Conservation (phyloP, 1,284 basidiomycete genomes). For the Lentinula novae-zelandiae region DNA sequence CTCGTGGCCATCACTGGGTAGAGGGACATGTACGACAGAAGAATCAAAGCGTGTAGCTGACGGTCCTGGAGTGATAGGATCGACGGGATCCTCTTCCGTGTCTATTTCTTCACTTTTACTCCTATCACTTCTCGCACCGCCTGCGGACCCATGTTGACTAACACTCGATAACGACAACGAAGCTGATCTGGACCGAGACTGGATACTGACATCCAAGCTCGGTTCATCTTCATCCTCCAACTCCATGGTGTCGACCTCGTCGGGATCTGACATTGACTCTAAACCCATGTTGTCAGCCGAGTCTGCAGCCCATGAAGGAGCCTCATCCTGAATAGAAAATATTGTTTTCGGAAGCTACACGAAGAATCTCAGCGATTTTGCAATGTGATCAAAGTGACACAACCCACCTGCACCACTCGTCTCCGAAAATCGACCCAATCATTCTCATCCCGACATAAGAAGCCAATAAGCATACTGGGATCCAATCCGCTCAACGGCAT, state of each 20-base stretch:
- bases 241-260: conserved; percentile 53
- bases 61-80: conserved; percentile 62
- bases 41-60: conserved; percentile 39
- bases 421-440: conserved; percentile 84
- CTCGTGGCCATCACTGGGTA: conserved; percentile 28
- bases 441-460: conserved; percentile 76
- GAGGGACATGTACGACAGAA: conserved; percentile 20
- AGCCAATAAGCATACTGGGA: conserved; percentile 96
- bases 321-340: conserved; percentile 83
- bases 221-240: conserved; percentile 26
- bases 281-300: conserved; percentile 76
- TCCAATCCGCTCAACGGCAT: conserved; percentile 91
- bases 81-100: conserved; percentile 65
- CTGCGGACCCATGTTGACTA: conserved; percentile 19
- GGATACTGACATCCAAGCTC: neutral
- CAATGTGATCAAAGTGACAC: conserved; percentile 10
- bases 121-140: conserved; percentile 16
- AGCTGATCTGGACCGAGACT: conserved; percentile 34
- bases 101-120: conserved; percentile 49
- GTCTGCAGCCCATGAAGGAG: conserved; percentile 74
- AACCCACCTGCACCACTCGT: conserved; percentile 66
- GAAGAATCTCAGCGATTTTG: conserved; percentile 23
- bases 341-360: conserved; percentile 68
- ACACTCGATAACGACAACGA: conserved; percentile 36
- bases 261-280: conserved; percentile 76